These are phyloP conservation scores for Mortierella sp. DNA, from an alignment of 371 early-diverging fungal genomes.

Conservation along the genomic window DNA sequence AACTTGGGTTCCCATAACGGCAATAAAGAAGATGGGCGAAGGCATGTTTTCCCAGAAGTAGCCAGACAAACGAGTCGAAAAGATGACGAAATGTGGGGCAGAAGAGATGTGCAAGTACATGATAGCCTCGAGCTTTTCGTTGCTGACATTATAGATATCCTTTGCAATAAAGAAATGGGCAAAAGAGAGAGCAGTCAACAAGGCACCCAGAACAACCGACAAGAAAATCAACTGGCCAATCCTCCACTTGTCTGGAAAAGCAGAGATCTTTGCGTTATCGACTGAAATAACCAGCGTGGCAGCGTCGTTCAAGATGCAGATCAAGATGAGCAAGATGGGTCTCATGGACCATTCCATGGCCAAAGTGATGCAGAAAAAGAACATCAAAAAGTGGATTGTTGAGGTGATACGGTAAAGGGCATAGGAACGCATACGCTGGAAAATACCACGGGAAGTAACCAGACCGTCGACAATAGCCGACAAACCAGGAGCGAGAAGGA, in stretches of 20 bases:
- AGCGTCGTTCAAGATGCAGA: conserved; percentile 85
- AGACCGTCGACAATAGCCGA: conserved; percentile 89
- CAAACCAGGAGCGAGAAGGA: conserved; percentile 85
- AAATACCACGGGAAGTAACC: conserved; percentile 84
- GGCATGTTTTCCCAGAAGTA: conserved; percentile 91
- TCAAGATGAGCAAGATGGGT: conserved; percentile 80
- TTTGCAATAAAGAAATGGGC: conserved; percentile 74
- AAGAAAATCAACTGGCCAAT: conserved; percentile 85
- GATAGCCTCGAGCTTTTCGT: conserved; percentile 68
- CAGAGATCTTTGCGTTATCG: conserved; percentile 85
- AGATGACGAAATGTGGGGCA: conserved; percentile 95
- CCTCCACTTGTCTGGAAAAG: conserved; percentile 88
- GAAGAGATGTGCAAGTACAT: conserved; percentile 91
- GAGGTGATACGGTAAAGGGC: conserved; percentile 91
- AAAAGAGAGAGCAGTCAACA: conserved; percentile 77
- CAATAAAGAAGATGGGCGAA: conserved; percentile 81
- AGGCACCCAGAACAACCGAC: conserved; percentile 73
- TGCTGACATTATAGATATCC: conserved; percentile 16
- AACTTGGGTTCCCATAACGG: conserved; percentile 91
- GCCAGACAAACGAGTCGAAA: conserved; percentile 90
- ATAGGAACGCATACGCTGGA: conserved; percentile 91
- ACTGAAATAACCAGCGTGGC: conserved; percentile 89
- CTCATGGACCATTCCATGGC: conserved; percentile 75
- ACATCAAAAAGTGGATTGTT: conserved; percentile 88
- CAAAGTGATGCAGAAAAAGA: conserved; percentile 87